Conservation (phyloP, 2,329 filamentous ascomycete genomes). For the Laburnicola sp. region DNA sequence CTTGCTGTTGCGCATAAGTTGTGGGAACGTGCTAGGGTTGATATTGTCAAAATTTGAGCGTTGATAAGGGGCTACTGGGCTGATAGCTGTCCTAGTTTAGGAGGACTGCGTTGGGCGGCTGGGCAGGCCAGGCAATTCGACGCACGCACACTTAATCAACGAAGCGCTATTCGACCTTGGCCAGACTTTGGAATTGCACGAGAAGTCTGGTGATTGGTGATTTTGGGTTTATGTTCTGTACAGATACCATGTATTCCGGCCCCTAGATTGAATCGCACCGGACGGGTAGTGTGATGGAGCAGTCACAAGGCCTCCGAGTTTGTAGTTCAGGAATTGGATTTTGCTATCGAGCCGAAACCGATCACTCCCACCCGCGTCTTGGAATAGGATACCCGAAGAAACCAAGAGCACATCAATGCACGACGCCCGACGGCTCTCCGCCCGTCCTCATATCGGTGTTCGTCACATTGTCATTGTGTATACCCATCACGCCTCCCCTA, state of each 20-base stretch:
- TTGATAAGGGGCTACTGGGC: too few relatives aligned
- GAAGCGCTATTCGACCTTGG: not conserved
- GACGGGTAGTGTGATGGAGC: not conserved
- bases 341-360: conserved; percentile 18
- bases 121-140: too few relatives aligned
- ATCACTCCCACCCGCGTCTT: conserved; percentile 14
- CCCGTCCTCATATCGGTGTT: conserved; percentile 10
- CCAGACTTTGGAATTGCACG: not conserved
- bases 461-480: conserved; percentile 36
- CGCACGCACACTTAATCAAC: not conserved
- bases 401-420: conserved; percentile 17
- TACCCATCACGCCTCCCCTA: conserved; percentile 30
- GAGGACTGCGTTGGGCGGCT: too few relatives aligned
- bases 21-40: conserved; percentile 81
- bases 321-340: conserved; percentile 21
- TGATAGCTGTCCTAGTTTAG: too few relatives aligned
- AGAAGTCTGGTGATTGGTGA: too few relatives aligned
- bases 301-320: not conserved
- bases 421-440: conserved; percentile 6
- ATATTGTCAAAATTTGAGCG: conserved; percentile 72
- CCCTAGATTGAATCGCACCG: too few relatives aligned
- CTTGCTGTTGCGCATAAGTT: conserved; percentile 70
- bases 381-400: conserved; percentile 13
- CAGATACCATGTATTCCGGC: too few relatives aligned
- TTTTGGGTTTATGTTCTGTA: too few relatives aligned